Evolutionary conservation across 2,329 filamentous ascomycete genomes (phyloP), one percentile per base, ranked within the genome.

Genomic region (Colletotrichum sp.): DNA sequence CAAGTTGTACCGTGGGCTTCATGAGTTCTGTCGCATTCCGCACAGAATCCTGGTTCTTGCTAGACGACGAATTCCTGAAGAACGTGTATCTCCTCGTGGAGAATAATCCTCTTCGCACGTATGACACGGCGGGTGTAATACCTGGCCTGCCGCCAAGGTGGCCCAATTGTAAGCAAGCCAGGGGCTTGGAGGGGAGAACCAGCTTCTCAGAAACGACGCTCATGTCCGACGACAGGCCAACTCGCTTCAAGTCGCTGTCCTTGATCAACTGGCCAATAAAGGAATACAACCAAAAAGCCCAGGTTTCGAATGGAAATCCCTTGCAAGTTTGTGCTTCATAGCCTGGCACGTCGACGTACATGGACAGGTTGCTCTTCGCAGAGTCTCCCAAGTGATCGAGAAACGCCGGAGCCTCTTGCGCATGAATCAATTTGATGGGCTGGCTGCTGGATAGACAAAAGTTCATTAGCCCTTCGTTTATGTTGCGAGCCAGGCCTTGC

Each of bases 211-310:
- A 82, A 6, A 84, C 81, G 6, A 84, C 81, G 64, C 85, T 85
- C 5, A 74, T 74, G 21, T 80, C 71, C 4, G 79, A 49, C 4
- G 63, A 62, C 9, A 80, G 65, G 2, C 79, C 81, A 1, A 72
- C 71, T 12, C 71, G 67, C 18, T 77, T 76, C 24, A 87, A 76
- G 76, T 87, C 86, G 5, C 73, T 66, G 70, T 87, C 85, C 9
- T 80, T 73, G 21, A 79, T 81, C 6, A 87, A 78, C 62, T 87
- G 85, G 2, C 85, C 86, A 12, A 87, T 81, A 64, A 87, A 81
- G 7, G 84, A 82, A 76, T 85, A 85, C 5, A 87, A 78, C 85
- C 86, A 87, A 64, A 87, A 87, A 1, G 83, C 84, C 84, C 85
- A 87, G 3, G 82, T 76, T 72, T 87, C 85, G 44, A 86, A 87